These are phyloP conservation scores for Micractinium conductrix DNA, from an alignment of 139 green algal species.

Conservation along the genomic window DNA sequence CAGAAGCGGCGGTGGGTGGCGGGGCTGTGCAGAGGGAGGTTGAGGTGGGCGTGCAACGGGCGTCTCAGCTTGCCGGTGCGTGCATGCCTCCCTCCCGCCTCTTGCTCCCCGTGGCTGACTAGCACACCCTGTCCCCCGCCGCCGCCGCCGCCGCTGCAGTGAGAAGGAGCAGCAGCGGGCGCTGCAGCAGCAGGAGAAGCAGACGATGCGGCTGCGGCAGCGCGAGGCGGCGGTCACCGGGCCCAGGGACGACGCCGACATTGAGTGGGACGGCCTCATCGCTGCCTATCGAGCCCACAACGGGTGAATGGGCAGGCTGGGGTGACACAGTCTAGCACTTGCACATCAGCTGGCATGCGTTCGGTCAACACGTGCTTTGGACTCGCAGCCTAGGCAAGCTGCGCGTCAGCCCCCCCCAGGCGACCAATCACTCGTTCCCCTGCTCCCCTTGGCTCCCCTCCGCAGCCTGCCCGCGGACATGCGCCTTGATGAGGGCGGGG, in stretches of 20 bases:
- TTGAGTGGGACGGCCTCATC: conserved; percentile 77
- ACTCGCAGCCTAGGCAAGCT: too few relatives aligned
- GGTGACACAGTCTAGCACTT: neutral
- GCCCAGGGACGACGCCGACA: conserved; percentile 78
- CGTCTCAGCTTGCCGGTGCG: too few relatives aligned
- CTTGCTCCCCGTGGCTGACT: too few relatives aligned
- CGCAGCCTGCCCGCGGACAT: conserved; percentile 18
- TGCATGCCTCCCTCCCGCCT: too few relatives aligned
- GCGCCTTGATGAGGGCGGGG: conserved; percentile 5
- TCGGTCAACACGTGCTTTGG: too few relatives aligned
- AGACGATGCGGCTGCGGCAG: conserved; percentile 48
- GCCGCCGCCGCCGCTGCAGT: too few relatives aligned
- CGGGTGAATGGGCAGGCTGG: neutral
- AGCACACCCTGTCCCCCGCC: too few relatives aligned
- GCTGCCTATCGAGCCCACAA: conserved; percentile 35
- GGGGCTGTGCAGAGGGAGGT: too few relatives aligned
- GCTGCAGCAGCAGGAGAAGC: conserved; percentile 60
- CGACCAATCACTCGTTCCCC: too few relatives aligned
- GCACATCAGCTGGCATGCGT: too few relatives aligned
- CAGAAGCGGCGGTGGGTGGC: conserved; percentile 36
- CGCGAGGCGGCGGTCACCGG: conserved; percentile 36
- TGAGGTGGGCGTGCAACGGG: too few relatives aligned
- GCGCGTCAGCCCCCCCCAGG: too few relatives aligned
- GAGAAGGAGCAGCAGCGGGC: conserved; percentile 78
- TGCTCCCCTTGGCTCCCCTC: neutral